Conservation (phyloP, 2,329 filamentous ascomycete species). For the Didymella glomerata region DNA sequence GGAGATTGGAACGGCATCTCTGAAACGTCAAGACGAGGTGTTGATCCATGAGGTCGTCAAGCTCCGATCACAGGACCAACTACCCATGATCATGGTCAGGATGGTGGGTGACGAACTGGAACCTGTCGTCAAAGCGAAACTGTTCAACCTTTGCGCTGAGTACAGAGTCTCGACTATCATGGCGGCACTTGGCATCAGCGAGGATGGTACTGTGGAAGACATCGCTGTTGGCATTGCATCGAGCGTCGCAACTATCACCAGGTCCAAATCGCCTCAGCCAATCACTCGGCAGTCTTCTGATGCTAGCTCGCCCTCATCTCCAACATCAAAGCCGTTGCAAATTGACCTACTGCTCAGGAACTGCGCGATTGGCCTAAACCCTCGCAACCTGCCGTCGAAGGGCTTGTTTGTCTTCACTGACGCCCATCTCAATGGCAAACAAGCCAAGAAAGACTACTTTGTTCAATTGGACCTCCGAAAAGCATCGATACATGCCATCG, state of each 20-base stretch:
- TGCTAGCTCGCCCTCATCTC: constrained; percentile 32
- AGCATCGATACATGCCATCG: constrained; percentile 82
- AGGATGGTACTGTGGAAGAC: constrained; percentile 70
- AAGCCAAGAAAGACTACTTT: constrained; percentile 72
- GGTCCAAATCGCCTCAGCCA: constrained; percentile 63
- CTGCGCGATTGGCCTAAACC: constrained; percentile 85
- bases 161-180: constrained; percentile 87
- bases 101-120: constrained; percentile 96
- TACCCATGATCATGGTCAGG: constrained; percentile 82
- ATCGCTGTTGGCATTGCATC: constrained; percentile 78
- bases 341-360: constrained; percentile 81
- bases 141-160: constrained; percentile 85
- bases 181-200: constrained; percentile 75
- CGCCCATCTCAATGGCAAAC: constrained; percentile 71
- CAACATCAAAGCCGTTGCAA: constrained; percentile 57
- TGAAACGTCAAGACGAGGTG: constrained; percentile 75
- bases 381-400: constrained; percentile 77
- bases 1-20: constrained; percentile 70
- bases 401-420: constrained; percentile 81
- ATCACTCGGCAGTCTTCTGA: constrained; percentile 44
- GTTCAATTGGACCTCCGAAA: constrained; percentile 76
- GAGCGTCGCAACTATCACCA: constrained; percentile 80
- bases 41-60: constrained; percentile 71
- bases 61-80: constrained; percentile 48
- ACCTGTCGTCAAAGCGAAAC: constrained; percentile 84